A percentile compares a stretch with the other conserved stretches of the same genome.
These are phyloP conservation scores for Ascochyta rabiei DNA, from an alignment of 2,329 filamentous ascomycete genomes.

Conservation along the genomic window DNA sequence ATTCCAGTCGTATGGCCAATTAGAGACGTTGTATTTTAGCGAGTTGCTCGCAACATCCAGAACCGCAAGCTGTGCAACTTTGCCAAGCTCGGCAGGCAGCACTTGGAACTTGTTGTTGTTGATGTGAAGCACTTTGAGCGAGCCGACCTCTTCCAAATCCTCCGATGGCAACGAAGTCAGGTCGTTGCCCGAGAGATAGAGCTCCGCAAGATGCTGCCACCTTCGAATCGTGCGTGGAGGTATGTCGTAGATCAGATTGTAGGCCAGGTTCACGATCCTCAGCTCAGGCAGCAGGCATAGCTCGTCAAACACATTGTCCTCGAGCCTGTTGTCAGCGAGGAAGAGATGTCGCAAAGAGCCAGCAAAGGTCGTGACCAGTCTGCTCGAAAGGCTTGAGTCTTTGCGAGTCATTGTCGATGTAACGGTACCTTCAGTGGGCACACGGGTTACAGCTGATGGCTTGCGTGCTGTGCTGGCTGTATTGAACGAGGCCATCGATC, in stretches of 20 bases:
- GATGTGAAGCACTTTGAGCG: conserved; percentile 88
- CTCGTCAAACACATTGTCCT: conserved; percentile 95
- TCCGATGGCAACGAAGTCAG: conserved; percentile 89
- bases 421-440: conserved; percentile 62
- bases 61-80: conserved; percentile 88
- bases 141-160: conserved; percentile 87
- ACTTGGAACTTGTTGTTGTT: conserved; percentile 99
- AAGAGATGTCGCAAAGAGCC: conserved; percentile 83
- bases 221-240: conserved; percentile 85
- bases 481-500: conserved; percentile 82
- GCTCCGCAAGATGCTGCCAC: conserved; percentile 87
- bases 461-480: conserved; percentile 63
- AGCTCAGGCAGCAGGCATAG: conserved; percentile 82
- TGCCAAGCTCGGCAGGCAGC: conserved; percentile 90
- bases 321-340: conserved; percentile 90
- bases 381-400: conserved; percentile 84
- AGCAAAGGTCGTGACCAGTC: conserved; percentile 84
- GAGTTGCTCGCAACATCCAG: conserved; percentile 94
- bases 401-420: conserved; percentile 72
- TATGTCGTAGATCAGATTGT: conserved; percentile 92
- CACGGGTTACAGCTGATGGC: conserved; percentile 78
- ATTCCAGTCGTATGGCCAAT: conserved; percentile 99
- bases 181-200: conserved; percentile 95
- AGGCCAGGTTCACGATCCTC: conserved; percentile 88
- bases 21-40: conserved; percentile 98